These are phyloP conservation scores for Jamesozyma rosinii DNA, from an alignment of 805 yeast species.

Conservation along the genomic window DNA sequence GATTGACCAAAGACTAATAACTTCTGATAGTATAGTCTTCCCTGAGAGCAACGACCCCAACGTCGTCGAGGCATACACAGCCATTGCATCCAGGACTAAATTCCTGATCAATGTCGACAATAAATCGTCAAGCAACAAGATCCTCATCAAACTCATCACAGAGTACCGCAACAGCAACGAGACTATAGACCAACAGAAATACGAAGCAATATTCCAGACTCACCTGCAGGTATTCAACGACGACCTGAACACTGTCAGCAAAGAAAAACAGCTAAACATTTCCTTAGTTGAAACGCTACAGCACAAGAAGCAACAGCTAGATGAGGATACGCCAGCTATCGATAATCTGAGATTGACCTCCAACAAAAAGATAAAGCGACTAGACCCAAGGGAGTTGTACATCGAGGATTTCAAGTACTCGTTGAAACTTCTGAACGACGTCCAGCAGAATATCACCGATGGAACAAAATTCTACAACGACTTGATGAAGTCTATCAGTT, in stretches of 20 bases:
- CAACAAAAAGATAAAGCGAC: slow-evolving; percentile 5
- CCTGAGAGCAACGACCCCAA: slow-evolving; percentile 28
- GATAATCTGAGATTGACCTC: background rate
- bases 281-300: slow-evolving; percentile 33
- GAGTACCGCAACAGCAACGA: slow-evolving; percentile 34
- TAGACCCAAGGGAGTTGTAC: slow-evolving; percentile 17
- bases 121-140: slow-evolving; percentile 38
- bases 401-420: slow-evolving; percentile 22
- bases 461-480: slow-evolving; percentile 66
- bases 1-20: slow-evolving; percentile 39
- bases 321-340: background rate
- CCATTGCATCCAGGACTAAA: slow-evolving; percentile 27
- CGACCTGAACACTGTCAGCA: slow-evolving; percentile 42
- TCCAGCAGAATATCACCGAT: slow-evolving; percentile 50
- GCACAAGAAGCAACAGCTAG: slow-evolving; percentile 31
- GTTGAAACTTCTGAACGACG: slow-evolving; percentile 38
- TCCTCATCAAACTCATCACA: slow-evolving; percentile 45
- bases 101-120: slow-evolving; percentile 35
- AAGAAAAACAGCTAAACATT: slow-evolving; percentile 33
- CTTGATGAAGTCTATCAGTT: slow-evolving; percentile 39
- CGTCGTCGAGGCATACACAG: slow-evolving; percentile 29
- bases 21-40: slow-evolving; percentile 29
- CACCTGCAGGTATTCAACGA: slow-evolving; percentile 38
- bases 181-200: slow-evolving; percentile 17
- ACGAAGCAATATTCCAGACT: slow-evolving; percentile 35